Evolutionary conservation across 1,284 basidiomycete species (phyloP), one percentile per base, ranked within the genome.

Genomic region (Lentinula novae-zelandiae): DNA sequence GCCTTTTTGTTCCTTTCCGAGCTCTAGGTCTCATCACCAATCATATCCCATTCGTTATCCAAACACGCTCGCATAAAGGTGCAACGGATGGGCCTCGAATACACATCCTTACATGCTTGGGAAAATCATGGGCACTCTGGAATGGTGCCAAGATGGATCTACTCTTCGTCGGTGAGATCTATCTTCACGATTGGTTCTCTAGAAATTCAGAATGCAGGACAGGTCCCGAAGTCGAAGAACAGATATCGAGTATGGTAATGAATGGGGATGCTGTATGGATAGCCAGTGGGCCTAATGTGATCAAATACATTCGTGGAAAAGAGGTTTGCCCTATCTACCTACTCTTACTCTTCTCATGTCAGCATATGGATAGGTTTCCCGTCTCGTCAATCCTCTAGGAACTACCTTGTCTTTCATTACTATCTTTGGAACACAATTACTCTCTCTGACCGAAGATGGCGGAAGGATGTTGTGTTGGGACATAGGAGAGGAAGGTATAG

Each of bases 121-220:
- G 96, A 13, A 85, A 82, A 64, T 88, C 92, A 67, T 99, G 96
- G 96, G 92, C 94, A 20, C 81, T 98, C 74, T 99, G 96, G 96
- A 95, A 98, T 70, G 95, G 94, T 12, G 92, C 88, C 38, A 93
- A 90, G 75, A 95, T 99, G 92, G 85, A 83, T 15, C 76, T 99
- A 53, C 80, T 98, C 52, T 98, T 99, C 72, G 94, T 97, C 62
- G 95, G 96, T 90, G 72, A 76, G 92, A 77, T 65, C 62, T 61
- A 53, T 7, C 10, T 17, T 42, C 15, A 62, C 56, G 17, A 58
- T 17, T 49, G 60, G 53, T 17, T 55, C 46, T 22, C 40, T 40
- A 34, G 50, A 60, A 53, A 53, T 60, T 63, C 52, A 42, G 49
- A 44, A 10, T 52, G 60, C 20, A 39, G 51, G 42, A n/a, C 66